Base-by-base conservation (phyloP, 768 basidiomycete species). In the Tylopilus sp. region DNA sequence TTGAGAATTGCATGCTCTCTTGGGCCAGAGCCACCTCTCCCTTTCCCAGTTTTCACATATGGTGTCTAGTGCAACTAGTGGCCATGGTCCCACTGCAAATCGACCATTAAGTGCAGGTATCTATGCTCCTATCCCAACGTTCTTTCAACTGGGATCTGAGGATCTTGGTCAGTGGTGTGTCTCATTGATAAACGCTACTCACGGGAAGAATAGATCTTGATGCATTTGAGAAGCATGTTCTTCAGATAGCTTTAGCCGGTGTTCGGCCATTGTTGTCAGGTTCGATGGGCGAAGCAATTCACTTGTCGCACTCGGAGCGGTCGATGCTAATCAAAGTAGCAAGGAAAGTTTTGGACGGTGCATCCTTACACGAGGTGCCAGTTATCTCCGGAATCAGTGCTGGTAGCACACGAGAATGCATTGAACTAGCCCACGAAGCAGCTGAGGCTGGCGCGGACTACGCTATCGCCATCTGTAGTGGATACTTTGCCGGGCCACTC, bases 401-500 rank as follows among this genome's bases (percentile, higher is more conserved):
- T 12, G 85, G 84, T 33, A 89, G 89, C 70, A 93, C 92, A 11
- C 80, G 87, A 47, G 92, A 90, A 67, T 91, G 91, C 29, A 75
- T 96, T 43, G 76, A 85, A 52, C 74, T 94, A 21, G 81, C 81
- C 54, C 79, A 80, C 33, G 85, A 89, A 66, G 92, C 92, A 17
- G 92, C 89, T 13, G 77, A 75, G 19, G 87, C 88, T 22, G 94
- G 95, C 25, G 93, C 95, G 6, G 92, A 96, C 69, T 88, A 82
- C 61, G 81, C 79, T 33, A 92, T 96, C 60, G 87, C 91, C 56
- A 94, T 96, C 65, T 76, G 84, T 21, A 86, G 87, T 60, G 91
- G 92, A 45, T 95, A 93, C 74, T 97, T 85, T 63, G 87, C 91
- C 28, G 89, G 90, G 9, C 86, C 78, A 13, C 76, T 93, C 59